Base-by-base conservation (phyloP, 2,329 filamentous ascomycete genomes). In the Aspergillus arachidicola region DNA sequence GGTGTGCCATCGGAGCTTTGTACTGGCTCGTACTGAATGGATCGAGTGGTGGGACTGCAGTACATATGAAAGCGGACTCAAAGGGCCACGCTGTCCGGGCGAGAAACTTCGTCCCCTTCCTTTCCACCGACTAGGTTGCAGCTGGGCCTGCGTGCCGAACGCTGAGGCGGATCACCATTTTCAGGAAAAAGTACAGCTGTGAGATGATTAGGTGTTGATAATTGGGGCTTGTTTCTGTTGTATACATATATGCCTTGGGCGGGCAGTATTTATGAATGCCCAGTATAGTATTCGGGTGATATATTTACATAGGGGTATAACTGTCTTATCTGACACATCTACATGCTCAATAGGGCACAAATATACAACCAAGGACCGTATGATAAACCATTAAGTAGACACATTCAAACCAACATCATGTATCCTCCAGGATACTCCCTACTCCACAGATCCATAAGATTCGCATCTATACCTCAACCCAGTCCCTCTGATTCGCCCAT, bases 31-130 rank as follows among this genome's bases (percentile, higher is more conserved):
- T 11, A 72, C 76, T 0, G 73, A 79, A 65, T 82, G 80, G 79
- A 70, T 81, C 23, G 81, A 82, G 64, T 80, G 78, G 78, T 80
- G 78, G 78, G 78, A 80, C 63, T 76, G 76, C 59, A 73, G 69
- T 16, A 76, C 77, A 1, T 74, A 75, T 63, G 78, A 80, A 64
- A 79, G 75, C 53, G 75, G 75, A 3, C 67, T 75, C 57, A 77
- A 78, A 66, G 65, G 69, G n/a, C 67, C 73, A 6, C 71, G 77
- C 19, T 59, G 63, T 30, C 66, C 69, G 1, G 72, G 72, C 6
- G 74, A 79, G 62, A 68, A 63, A 46, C 59, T 79, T 32, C 73
- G 74, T 10, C 77, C 78, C 21, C 66, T 81, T 57, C 80, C 80
- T 0, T 81, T 82, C 60, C 63, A 74, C 36, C 72, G 79, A 30